Percentiles rank a stretch among this genome's conserved stretches.
Conservation (phyloP, 805 yeast species). For the Jamesozyma gamospora region DNA sequence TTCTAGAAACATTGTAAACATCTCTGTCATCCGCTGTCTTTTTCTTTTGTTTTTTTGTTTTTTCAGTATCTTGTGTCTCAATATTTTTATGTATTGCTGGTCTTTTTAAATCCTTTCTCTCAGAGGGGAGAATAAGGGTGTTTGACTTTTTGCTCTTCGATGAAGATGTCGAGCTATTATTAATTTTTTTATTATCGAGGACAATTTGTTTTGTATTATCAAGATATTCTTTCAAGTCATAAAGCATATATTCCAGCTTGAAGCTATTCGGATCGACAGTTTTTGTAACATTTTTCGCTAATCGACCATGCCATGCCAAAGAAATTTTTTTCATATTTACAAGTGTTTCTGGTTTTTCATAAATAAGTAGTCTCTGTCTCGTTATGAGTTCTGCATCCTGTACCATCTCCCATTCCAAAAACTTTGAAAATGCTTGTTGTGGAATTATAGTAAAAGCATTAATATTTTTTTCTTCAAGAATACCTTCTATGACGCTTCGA, state of each 20-base stretch:
- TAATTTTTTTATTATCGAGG: no score
- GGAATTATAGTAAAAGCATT: constrained; percentile 11
- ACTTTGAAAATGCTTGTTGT: constrained; percentile 28
- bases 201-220: background rate
- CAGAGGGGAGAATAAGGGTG: no score
- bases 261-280: constrained; percentile 9
- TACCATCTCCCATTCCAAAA: constrained; percentile 56
- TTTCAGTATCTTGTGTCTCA: no score
- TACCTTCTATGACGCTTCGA: constrained; percentile 9
- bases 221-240: constrained; percentile 12
- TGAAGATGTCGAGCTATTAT: no score
- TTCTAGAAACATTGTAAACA: background rate
- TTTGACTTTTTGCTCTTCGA: no score
- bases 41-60: background rate
- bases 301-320: constrained; percentile 14
- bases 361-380: constrained; percentile 36
- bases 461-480: constrained; percentile 13
- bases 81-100: no score
- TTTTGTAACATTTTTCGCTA: constrained; percentile 14
- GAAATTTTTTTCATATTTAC: constrained; percentile 15
- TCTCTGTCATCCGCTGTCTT: background rate
- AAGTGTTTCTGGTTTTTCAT: constrained; percentile 11
- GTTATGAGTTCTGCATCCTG: constrained; percentile 51
- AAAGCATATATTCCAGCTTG: constrained; percentile 6
- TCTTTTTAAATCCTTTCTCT: no score